Evolutionary conservation across 2,329 filamentous ascomycete genomes (phyloP).

Genomic region (Colletotrichum tanaceti): DNA sequence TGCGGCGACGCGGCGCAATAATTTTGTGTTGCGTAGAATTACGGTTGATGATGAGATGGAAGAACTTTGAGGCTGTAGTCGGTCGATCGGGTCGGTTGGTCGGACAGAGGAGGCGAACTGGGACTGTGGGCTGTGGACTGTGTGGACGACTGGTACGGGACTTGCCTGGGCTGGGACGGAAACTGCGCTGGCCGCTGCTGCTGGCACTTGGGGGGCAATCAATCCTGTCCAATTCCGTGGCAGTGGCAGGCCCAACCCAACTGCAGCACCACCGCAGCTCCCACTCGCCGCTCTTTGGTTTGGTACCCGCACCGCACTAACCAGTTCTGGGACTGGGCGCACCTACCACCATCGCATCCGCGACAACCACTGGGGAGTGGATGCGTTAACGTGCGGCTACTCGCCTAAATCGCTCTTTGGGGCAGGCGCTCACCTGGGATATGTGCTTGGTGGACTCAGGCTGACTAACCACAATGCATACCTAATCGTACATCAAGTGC

Average conservation of each 20-base stretch:
- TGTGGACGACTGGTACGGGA: conserved; percentile 24
- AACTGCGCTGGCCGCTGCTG: conserved; percentile 32
- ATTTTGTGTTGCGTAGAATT: conserved; percentile 30
- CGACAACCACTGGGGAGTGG: conserved; percentile 13
- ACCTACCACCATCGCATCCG: conserved; percentile 25
- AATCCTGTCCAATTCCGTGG: conserved; percentile 20
- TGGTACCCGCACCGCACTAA: conserved; percentile 32
- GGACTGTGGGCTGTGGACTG: conserved; percentile 23
- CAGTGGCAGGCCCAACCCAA: conserved; percentile 15
- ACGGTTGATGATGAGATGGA: conserved; percentile 38
- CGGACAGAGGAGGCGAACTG: conserved; percentile 38
- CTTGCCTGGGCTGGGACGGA: conserved; percentile 39
- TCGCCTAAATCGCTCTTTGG: conserved; percentile 37
- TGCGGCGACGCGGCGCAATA: conserved; percentile 36
- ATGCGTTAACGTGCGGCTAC: conserved; percentile 39
- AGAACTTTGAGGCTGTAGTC: conserved; percentile 41
- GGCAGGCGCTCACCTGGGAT: conserved; percentile 31
- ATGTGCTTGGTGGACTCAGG: background rate
- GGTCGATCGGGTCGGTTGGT: conserved; percentile 34
- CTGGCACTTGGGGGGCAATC: conserved; percentile 23
- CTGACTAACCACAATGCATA: conserved; percentile 24
- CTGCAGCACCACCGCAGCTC: conserved; percentile 8
- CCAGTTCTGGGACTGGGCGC: conserved; percentile 19
- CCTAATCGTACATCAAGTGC: conserved; percentile 11
- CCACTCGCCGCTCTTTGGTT: conserved; percentile 21